phyloP scores from a whole-genome alignment of 495 filamentous ascomycete genomes.

The Delitschia confertaspora region DNA sequence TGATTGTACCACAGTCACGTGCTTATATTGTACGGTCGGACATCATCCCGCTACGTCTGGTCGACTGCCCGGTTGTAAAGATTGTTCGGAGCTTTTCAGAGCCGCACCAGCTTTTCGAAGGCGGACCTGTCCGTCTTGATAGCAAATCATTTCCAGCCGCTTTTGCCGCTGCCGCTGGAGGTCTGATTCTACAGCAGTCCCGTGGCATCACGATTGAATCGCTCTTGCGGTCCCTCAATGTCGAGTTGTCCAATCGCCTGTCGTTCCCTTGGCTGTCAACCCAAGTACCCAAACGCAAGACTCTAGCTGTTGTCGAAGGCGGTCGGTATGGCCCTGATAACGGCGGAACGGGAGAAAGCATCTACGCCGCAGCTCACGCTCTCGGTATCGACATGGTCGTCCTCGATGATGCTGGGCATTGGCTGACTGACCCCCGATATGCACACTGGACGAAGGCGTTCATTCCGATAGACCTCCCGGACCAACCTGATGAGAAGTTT shows the following conservation, averaged over 20 bases:
- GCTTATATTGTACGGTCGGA: slow-evolving; percentile 7
- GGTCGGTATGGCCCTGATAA: neutral
- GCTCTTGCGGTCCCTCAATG: slow-evolving; percentile 3
- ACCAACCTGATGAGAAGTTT: slow-evolving; percentile 5
- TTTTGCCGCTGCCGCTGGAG: neutral
- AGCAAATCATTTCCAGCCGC: neutral
- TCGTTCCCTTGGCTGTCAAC: slow-evolving; percentile 26
- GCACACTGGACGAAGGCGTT: slow-evolving; percentile 33
- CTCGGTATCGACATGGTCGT: slow-evolving; percentile 42
- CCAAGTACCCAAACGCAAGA: neutral
- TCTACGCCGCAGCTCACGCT: slow-evolving; percentile 33
- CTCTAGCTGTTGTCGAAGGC: slow-evolving; percentile 4
- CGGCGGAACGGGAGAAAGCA: slow-evolving; percentile 13
- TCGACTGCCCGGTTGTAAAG: neutral
- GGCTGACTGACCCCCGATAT: slow-evolving; percentile 38
- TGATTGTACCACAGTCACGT: neutral
- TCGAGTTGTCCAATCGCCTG: slow-evolving; percentile 22
- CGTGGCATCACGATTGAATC: neutral
- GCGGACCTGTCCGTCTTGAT: neutral
- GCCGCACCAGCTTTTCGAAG: neutral
- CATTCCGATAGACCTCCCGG: slow-evolving; percentile 21
- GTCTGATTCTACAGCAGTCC: neutral
- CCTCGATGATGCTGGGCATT: slow-evolving; percentile 41
- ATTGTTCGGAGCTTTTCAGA: neutral
- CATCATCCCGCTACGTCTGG: slow-evolving; percentile 2